Percentiles rank a stretch among this genome's conserved stretches.
Conservation (phyloP, 73 alveolate species). For the Paramecium sexaurelia region DNA sequence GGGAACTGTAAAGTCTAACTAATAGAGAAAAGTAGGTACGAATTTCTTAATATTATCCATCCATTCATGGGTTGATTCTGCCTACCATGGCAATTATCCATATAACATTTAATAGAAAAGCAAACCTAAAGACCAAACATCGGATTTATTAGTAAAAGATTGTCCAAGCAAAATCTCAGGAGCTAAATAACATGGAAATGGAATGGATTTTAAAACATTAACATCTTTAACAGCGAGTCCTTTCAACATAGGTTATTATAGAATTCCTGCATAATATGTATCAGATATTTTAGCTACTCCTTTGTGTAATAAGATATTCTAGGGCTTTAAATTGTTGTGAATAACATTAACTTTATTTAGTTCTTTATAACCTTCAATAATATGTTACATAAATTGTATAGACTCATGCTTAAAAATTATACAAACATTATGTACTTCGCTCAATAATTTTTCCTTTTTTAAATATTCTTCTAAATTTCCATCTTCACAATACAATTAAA, state of each 20-base stretch:
- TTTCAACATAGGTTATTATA: not conserved
- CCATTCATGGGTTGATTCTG: not conserved
- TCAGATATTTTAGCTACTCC: conserved; percentile 64
- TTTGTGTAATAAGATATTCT: conserved; percentile 42
- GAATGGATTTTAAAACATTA: not conserved
- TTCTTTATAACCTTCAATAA: conserved; percentile 61
- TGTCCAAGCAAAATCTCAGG: not conserved
- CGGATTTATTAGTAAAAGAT: conserved; percentile 36
- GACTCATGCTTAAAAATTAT: conserved; percentile 13
- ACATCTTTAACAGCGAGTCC: not conserved
- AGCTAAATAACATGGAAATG: not conserved
- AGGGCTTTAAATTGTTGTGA: conserved; percentile 65
- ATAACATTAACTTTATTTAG: conserved; percentile 34
- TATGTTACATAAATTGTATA: conserved; percentile 51
- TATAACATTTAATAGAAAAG: conserved; percentile 27
- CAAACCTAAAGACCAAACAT: conserved; percentile 57
- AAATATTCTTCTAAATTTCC: conserved; percentile 44
- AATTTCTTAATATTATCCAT: not conserved
- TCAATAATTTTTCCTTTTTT: conserved; percentile 46
- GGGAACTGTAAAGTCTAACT: conserved; percentile 59
- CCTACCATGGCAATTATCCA: conserved; percentile 58
- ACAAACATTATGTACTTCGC: conserved; percentile 23
- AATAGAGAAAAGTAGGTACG: not conserved
- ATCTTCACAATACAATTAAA: conserved; percentile 46
- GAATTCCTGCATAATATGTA: conserved; percentile 57